These are phyloP conservation scores for Alternaria atra DNA, from an alignment of 2,329 filamentous ascomycete genomes.

Conservation along the genomic window DNA sequence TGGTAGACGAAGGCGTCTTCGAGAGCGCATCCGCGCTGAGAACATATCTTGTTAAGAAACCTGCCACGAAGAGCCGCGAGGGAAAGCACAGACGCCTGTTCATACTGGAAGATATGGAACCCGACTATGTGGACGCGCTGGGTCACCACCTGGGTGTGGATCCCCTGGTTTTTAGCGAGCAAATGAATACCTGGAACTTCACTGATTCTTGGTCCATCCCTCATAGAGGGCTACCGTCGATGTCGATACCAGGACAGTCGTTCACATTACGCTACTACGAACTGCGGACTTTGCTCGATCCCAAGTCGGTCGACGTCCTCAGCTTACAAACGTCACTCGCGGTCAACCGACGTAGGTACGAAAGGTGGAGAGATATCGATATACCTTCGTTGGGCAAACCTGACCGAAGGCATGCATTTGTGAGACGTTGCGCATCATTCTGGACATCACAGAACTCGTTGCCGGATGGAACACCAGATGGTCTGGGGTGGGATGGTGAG, in stretches of 20 bases:
- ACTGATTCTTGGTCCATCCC: constrained; percentile 28
- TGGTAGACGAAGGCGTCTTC: not conserved
- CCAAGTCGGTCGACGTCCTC: not conserved
- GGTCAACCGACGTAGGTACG: not conserved
- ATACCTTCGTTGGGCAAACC: constrained; percentile 13
- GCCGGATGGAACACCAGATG: not conserved
- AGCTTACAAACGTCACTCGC: not conserved
- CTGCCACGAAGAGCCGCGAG: not conserved
- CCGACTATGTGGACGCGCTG: constrained; percentile 27
- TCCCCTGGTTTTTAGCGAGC: constrained; percentile 31
- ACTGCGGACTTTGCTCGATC: not conserved
- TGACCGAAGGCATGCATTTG: constrained; percentile 23
- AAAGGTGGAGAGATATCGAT: constrained; percentile 28
- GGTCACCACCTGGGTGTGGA: constrained; percentile 26
- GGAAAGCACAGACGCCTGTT: constrained; percentile 19
- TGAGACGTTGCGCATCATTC: constrained; percentile 30
- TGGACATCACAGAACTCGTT: constrained; percentile 20
- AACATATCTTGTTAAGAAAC: not conserved
- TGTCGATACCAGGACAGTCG: constrained; percentile 19
- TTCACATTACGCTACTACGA: constrained; percentile 24
- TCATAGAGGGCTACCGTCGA: constrained; percentile 26
- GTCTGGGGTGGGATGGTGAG: constrained; percentile 7
- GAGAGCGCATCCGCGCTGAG: not conserved
- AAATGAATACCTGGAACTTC: constrained; percentile 37
- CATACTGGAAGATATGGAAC: constrained; percentile 34